Evolutionary conservation across 345 rosid species (phyloP).

Genomic region (Eucalyptus camaldulensis): DNA sequence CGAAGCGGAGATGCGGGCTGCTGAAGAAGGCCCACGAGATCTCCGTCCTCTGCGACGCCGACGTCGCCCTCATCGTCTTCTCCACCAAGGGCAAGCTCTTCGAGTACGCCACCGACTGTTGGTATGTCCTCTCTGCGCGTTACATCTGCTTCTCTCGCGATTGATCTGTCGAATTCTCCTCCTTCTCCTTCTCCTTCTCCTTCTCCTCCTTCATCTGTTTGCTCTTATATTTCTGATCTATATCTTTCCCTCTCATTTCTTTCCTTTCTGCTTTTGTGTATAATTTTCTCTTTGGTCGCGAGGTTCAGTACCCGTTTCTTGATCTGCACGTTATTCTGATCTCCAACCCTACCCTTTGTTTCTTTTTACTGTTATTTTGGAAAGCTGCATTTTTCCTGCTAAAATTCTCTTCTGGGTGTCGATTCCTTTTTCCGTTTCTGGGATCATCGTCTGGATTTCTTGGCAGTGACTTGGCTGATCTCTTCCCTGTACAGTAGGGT

Average conservation of each 20-base stretch:
- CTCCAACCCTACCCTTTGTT: background rate
- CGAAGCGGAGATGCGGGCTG: conserved; percentile 43
- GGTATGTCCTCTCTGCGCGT: conserved; percentile 3
- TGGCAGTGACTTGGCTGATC: background rate
- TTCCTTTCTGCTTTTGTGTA: background rate
- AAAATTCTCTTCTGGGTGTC: background rate
- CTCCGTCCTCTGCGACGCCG: conserved; percentile 63
- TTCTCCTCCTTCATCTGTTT: background rate
- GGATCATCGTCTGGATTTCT: background rate
- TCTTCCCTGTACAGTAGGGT: background rate
- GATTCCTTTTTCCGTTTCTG: background rate
- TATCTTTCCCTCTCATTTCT: background rate
- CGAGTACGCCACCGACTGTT: conserved; percentile 38
- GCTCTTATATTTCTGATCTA: background rate
- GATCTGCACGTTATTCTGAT: background rate
- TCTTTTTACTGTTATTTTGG: background rate
- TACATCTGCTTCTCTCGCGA: background rate
- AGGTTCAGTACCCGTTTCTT: background rate
- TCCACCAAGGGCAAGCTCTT: conserved; percentile 51
- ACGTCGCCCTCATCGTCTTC: conserved; percentile 51
- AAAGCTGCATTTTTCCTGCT: background rate
- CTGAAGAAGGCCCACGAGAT: conserved; percentile 59
- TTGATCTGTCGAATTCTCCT: background rate
- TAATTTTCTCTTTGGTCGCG: background rate
- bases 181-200: too few relatives aligned